A percentile compares a stretch with the other conserved stretches of the same genome.
phyloP scores from a whole-genome alignment of 352 stramenopile species.

The Phytophthora constricta region DNA sequence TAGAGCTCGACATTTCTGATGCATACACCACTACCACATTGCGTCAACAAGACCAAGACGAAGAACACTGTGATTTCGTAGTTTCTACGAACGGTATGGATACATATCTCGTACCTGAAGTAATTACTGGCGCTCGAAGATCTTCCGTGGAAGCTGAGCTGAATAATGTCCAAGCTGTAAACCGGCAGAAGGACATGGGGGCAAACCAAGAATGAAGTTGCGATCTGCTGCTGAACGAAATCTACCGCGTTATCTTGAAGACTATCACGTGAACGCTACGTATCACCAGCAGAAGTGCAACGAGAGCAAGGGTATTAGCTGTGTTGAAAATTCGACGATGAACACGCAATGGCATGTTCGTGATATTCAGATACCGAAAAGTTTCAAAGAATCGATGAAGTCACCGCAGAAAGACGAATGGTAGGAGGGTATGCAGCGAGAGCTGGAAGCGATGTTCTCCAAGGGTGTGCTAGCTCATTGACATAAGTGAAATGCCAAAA shows the following conservation, averaged over 20 bases:
- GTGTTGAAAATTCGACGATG: background rate
- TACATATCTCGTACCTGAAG: too few species aligned
- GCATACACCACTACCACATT: too few species aligned
- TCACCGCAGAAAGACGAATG: constrained; percentile 4
- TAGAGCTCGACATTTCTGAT: too few species aligned
- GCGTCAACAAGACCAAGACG: too few species aligned
- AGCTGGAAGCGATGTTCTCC: constrained; percentile 10
- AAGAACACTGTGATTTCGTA: too few species aligned
- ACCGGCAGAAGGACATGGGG: too few species aligned
- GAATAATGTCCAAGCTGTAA: too few species aligned
- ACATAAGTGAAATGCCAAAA: background rate
- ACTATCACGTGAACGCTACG: constrained; percentile 13
- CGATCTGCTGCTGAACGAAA: background rate
- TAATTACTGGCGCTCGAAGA: too few species aligned
- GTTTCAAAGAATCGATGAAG: background rate
- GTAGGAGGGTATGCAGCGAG: background rate
- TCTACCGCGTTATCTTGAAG: constrained; percentile 1
- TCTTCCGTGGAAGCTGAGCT: too few species aligned
- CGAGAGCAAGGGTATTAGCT: too few species aligned
- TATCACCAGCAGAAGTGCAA: background rate
- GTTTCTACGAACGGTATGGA: too few species aligned
- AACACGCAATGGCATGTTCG: constrained; percentile 4
- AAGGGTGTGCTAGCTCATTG: constrained; percentile 15
- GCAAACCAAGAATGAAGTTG: too few species aligned
- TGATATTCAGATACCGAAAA: constrained; percentile 5